Evolutionary conservation across 768 basidiomycete species (phyloP).

Genomic region (Chalciporus sphaerocephalus): DNA sequence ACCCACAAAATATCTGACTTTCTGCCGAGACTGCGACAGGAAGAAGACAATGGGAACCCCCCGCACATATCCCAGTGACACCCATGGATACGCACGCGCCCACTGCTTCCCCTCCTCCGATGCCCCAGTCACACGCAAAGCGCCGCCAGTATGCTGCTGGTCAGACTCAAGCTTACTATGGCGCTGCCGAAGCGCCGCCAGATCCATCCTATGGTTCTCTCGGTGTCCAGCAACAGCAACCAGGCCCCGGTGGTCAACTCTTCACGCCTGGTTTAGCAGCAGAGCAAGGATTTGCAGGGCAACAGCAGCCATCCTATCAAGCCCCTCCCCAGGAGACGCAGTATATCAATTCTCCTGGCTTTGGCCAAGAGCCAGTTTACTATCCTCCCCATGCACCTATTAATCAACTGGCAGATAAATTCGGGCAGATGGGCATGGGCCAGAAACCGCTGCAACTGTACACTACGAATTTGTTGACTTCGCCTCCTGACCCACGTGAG

Average conservation of each 20-base stretch:
- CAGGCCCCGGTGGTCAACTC: conserved; percentile 47
- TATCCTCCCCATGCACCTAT: conserved; percentile 40
- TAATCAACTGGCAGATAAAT: conserved; percentile 74
- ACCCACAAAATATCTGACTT: conserved; percentile 11
- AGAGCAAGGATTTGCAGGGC: conserved; percentile 63
- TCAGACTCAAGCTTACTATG: conserved; percentile 87
- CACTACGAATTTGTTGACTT: conserved; percentile 89
- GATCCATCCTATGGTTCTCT: conserved; percentile 42
- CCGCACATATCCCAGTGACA: conserved; percentile 37
- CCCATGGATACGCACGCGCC: conserved; percentile 40
- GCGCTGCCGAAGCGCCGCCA: conserved; percentile 41
- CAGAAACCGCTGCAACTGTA: conserved; percentile 73
- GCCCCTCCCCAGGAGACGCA: conserved; percentile 40
- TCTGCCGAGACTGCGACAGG: conserved; percentile 74
- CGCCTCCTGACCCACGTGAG: conserved; percentile 87
- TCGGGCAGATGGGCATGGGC: conserved; percentile 85
- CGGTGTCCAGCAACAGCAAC: conserved; percentile 36
- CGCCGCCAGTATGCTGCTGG: conserved; percentile 93
- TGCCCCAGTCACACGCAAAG: conserved; percentile 47
- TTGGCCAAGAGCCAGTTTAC: conserved; percentile 41
- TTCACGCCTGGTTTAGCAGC: conserved; percentile 82
- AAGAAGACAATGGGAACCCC: conserved; percentile 87
- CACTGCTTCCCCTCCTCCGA: conserved; percentile 42
- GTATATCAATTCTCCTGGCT: conserved; percentile 43
- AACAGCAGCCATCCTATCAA: conserved; percentile 55